A percentile compares a stretch with the other conserved stretches of the same genome.
Evolutionary conservation across 805 yeast species (phyloP).

Genomic region (Yarrowia yakushimensis): DNA sequence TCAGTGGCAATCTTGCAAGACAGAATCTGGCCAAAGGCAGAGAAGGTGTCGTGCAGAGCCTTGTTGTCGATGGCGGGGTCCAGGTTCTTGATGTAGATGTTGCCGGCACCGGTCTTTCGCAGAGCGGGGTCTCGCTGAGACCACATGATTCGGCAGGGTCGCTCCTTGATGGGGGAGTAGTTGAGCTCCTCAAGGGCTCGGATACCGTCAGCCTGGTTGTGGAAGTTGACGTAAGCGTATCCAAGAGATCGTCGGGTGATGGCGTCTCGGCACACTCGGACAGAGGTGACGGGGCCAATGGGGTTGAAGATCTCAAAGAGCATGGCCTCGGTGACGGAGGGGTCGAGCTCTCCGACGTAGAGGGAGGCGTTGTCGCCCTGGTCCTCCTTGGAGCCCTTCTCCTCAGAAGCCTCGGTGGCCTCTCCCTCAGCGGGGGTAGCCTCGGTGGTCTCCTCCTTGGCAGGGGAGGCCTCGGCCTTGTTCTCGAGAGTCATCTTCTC

Average conservation of each 20-base stretch:
- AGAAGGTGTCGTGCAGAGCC: constrained; percentile 96
- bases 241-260: constrained; percentile 95
- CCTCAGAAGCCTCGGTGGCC: constrained; percentile 42
- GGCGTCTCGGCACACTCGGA: constrained; percentile 98
- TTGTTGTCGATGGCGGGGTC: constrained; percentile 98
- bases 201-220: constrained; percentile 83
- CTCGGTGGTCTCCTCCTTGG: constrained; percentile 34
- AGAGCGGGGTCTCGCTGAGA: constrained; percentile 97
- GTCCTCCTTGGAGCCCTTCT: constrained; percentile 28
- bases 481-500: constrained; percentile 37
- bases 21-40: constrained; percentile 92
- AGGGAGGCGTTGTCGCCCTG: constrained; percentile 64
- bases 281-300: constrained; percentile 91
- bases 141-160: constrained; percentile 99
- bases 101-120: constrained; percentile 94
- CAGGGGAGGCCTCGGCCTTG: constrained; percentile 32
- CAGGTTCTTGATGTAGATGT: constrained; percentile 96
- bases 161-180: constrained; percentile 90
- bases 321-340: constrained; percentile 87
- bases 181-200: constrained; percentile 92
- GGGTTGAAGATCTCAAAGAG: constrained; percentile 92
- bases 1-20: constrained; percentile 97
- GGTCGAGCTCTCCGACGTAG: constrained; percentile 96
- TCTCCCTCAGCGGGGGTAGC: constrained; percentile 52
- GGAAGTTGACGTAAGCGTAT: constrained; percentile 97